phyloP scores from a whole-genome alignment of 2,329 filamentous ascomycete species.

The Colletotrichum orbiculare region DNA sequence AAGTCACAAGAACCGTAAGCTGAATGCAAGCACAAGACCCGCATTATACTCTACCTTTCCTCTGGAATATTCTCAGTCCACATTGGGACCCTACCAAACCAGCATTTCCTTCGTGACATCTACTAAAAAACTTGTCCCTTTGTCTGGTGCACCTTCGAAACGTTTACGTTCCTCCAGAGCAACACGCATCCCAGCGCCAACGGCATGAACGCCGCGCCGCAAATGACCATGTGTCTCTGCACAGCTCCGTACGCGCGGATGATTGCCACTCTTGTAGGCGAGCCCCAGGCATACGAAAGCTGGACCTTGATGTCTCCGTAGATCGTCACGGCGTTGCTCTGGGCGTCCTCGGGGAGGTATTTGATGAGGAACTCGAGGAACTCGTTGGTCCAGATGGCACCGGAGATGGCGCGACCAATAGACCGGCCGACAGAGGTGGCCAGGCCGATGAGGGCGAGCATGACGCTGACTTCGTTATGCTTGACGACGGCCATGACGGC shows the following conservation, averaged over 20 bases:
- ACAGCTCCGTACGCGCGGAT: constrained; percentile 58
- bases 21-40: no score
- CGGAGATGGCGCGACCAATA: constrained; percentile 45
- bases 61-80: no score
- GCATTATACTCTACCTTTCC: no score
- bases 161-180: constrained; percentile 30
- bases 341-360: constrained; percentile 49
- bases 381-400: constrained; percentile 48
- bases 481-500: constrained; percentile 47
- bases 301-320: constrained; percentile 49
- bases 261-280: constrained; percentile 54
- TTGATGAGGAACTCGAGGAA: constrained; percentile 51
- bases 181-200: constrained; percentile 27
- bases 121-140: constrained; percentile 32
- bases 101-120: no score
- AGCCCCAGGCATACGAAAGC: constrained; percentile 53
- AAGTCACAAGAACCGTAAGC: no score
- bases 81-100: no score
- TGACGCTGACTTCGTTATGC: constrained; percentile 47
- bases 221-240: constrained; percentile 54
- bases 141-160: constrained; percentile 30
- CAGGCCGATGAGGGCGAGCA: constrained; percentile 46
- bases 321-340: constrained; percentile 58
- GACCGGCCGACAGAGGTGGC: constrained; percentile 46
- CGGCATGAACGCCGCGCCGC: constrained; percentile 34